Percentiles rank a stretch among this genome's conserved stretches.
Conservation (phyloP, 495 filamentous ascomycete genomes). For the Letharia lupina region DNA sequence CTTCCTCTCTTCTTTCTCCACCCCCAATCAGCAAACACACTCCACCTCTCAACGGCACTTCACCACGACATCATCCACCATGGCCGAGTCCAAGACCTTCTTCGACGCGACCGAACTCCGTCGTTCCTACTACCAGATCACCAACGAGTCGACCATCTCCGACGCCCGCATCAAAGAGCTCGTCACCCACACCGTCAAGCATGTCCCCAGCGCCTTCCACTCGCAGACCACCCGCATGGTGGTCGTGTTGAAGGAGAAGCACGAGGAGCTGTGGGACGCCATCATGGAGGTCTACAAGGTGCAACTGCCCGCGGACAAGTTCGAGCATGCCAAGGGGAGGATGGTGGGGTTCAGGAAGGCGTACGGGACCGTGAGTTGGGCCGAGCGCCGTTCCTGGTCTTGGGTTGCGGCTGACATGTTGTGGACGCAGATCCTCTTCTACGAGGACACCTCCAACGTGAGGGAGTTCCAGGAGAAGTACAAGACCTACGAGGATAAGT, state of each 20-base stretch:
- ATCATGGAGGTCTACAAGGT: conserved; percentile 34
- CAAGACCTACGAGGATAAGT: conserved; percentile 37
- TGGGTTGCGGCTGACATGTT: not conserved
- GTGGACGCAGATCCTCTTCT: conserved; percentile 41
- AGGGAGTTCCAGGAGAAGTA: conserved; percentile 39
- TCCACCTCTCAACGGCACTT: conserved; percentile 2
- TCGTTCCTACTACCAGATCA: conserved; percentile 44
- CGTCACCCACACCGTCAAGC: conserved; percentile 39
- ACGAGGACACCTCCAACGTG: conserved; percentile 41
- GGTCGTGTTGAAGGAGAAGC: conserved; percentile 40
- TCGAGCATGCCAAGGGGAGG: conserved; percentile 39
- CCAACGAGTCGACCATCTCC: conserved; percentile 37
- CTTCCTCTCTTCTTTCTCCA: not conserved
- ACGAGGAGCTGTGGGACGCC: conserved; percentile 45
- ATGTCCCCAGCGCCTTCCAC: conserved; percentile 47
- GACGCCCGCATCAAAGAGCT: conserved; percentile 45
- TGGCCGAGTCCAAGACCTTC: conserved; percentile 32
- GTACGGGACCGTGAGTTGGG: conserved; percentile 40
- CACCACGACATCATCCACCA: conserved; percentile 17
- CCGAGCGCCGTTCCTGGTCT: too few relatives aligned
- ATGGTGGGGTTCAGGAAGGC: conserved; percentile 38
- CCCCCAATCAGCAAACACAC: conserved; percentile 1
- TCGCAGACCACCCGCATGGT: conserved; percentile 46
- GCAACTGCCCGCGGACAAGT: conserved; percentile 37
- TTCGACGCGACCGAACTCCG: conserved; percentile 36